Base-by-base conservation (phyloP, 139 green algal genomes). In the Micractinium conductrix region DNA sequence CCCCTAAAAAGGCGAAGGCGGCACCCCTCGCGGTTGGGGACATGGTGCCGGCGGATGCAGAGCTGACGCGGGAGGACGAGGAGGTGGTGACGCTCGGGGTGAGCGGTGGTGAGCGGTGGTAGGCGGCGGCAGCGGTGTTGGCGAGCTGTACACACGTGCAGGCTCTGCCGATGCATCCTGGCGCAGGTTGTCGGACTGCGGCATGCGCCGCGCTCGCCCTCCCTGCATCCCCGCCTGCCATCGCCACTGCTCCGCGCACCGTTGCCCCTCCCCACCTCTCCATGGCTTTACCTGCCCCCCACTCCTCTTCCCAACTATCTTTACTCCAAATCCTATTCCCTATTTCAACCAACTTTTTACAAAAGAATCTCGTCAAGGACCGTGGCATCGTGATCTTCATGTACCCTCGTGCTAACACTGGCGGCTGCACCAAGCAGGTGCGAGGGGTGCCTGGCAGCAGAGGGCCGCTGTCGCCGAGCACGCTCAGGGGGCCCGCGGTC, bases 371-470 rank as follows among this genome's bases (percentile, higher is more conserved):
- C 12, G 60, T 74, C 5, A 74, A 84, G 24, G 70, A 89, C 2
- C 63, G 65, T 8, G 88, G 88, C 10, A 28, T 85, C 1, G 76
- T 92, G 12, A 79, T 92, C 38, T 92, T 92, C 79, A 75, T 88
- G 58, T 92, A 92, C 37, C 89, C 89, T 21, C 63, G 58, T 6
- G 81, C 78, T 10, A 83, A 83, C 78, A 83, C 78, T 0, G 78
- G 55, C 33, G 17, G 65, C 33, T 72, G 65, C 65, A 72, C 65
- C 65, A 44, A 10, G 48, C 53, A 62, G 19, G n/a, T n/a, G n/a
- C n/a, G n/a, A n/a, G n/a, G n/a, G n/a, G n/a, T n/a, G n/a, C n/a
- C n/a, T n/a, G n/a, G n/a, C n/a, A n/a, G n/a, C n/a, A n/a, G n/a
- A n/a, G n/a, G n/a, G n/a, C n/a, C n/a, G n/a, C n/a, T n/a, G n/a